Evolutionary conservation across 2,329 filamentous ascomycete genomes (phyloP), one percentile per base, ranked within the genome.

Genomic region (Trichophyton verrucosum): DNA sequence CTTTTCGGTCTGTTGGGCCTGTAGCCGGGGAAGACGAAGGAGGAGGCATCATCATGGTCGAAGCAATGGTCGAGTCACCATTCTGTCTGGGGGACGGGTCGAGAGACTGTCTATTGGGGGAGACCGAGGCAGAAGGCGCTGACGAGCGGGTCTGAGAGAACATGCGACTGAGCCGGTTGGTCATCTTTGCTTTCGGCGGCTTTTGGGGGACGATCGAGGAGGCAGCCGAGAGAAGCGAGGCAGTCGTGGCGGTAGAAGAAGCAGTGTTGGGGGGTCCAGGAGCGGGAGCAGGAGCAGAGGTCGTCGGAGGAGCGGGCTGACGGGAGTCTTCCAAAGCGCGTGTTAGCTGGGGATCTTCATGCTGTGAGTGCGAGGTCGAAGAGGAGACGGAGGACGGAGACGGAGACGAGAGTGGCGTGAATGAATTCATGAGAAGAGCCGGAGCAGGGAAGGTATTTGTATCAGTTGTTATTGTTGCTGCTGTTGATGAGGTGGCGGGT

Each of bases 111-210:
- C 57, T 63, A 20, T 71, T 70, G 61, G 75, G 74, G 13, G 71
- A 66, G 57, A 71, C 73, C 59, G 71, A n/a, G 3, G 33, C 36
- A 15, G 55, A 57, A 1, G 55, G 17, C 3, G 36, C 22, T 3
- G 57, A 33, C 6, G 57, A 59, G 15, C 73, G 73, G n/a, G 72
- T 69, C 60, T 73, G 69, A 24, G 74, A 72, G 65, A 78, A 78
- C 74, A 78, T 78, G 63, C 76, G 76, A 17, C 76, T 75, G 55
- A 78, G 67, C 57, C 75, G 75, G 64, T 72, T 68, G 57, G 75
- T 71, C 75, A 78, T 77, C 27, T 73, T 77, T 20, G 73, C 67
- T 66, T 76, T 38, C 69, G 67, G 60, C 6, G 69, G 66, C 63
- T 75, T 75, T 15, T 67, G 67, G 63, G 73, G 68, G 60, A 17